These are phyloP conservation scores for Ustilago xerochloae DNA, from an alignment of 1,284 basidiomycete species.

Conservation along the genomic window DNA sequence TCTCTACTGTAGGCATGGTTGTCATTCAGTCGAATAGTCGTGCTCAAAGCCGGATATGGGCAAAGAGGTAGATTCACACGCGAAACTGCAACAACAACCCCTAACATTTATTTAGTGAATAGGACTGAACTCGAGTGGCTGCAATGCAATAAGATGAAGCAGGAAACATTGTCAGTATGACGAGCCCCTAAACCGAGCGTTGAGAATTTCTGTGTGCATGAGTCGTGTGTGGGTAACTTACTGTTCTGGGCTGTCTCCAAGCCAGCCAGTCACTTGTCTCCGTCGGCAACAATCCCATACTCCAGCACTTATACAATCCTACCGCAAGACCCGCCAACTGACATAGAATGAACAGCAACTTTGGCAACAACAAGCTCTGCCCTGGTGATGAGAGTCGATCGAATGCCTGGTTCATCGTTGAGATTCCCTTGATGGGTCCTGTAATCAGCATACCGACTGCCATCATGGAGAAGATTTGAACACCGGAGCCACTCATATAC, in stretches of 20 bases:
- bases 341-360: constrained; percentile 56
- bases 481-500: constrained; percentile 65
- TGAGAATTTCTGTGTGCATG: neutral
- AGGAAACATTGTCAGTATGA: neutral
- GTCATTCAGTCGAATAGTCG: too few species aligned
- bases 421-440: constrained; percentile 56
- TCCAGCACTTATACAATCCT: constrained; percentile 66
- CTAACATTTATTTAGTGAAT: too few species aligned
- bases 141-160: neutral
- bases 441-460: constrained; percentile 65
- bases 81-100: too few species aligned
- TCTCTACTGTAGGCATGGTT: too few species aligned
- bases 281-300: constrained; percentile 66
- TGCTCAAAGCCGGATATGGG: too few species aligned
- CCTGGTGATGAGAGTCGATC: constrained; percentile 51
- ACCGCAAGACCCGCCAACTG: constrained; percentile 56
- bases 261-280: constrained; percentile 67
- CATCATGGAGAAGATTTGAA: constrained; percentile 68
- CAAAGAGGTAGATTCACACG: too few species aligned
- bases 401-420: constrained; percentile 55
- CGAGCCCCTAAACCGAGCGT: neutral
- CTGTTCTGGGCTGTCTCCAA: constrained; percentile 57
- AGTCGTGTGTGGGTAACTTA: constrained; percentile 36
- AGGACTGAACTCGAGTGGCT: constrained; percentile 49
- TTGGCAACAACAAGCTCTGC: constrained; percentile 58